phyloP scores from a whole-genome alignment of 2,329 filamentous ascomycete species.

The Alternaria hordeiaustralica region DNA sequence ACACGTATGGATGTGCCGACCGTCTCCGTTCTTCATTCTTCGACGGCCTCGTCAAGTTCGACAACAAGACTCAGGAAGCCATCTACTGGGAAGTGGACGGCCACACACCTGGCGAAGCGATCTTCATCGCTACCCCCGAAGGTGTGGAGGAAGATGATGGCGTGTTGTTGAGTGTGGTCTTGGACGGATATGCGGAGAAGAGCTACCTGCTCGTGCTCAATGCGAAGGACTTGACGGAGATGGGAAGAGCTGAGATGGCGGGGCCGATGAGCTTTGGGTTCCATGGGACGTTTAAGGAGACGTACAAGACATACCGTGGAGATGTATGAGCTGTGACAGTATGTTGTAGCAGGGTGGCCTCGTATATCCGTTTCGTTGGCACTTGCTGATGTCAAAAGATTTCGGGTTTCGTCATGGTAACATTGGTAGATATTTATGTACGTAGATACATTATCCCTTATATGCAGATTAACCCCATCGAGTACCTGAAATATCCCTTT shows the following conservation, averaged over 20 bases:
- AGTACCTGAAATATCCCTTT: too few relatives aligned
- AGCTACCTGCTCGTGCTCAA: slow-evolving; percentile 73
- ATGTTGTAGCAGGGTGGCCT: too few relatives aligned
- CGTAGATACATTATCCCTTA: too few relatives aligned
- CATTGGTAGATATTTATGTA: too few relatives aligned
- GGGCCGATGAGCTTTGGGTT: slow-evolving; percentile 69
- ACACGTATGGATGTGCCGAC: slow-evolving; percentile 64
- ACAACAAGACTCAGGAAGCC: slow-evolving; percentile 60
- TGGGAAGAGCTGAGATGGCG: slow-evolving; percentile 68
- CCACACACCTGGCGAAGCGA: slow-evolving; percentile 72
- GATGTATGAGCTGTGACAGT: not conserved
- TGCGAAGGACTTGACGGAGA: slow-evolving; percentile 67
- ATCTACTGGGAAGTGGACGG: slow-evolving; percentile 65
- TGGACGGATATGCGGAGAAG: slow-evolving; percentile 64
- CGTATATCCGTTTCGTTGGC: too few relatives aligned
- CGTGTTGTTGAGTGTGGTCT: slow-evolving; percentile 66
- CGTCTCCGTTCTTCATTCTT: slow-evolving; percentile 66
- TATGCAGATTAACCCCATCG: too few relatives aligned
- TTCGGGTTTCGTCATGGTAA: too few relatives aligned
- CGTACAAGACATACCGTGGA: slow-evolving; percentile 10
- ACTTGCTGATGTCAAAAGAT: too few relatives aligned
- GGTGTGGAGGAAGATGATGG: slow-evolving; percentile 67
- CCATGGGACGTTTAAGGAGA: slow-evolving; percentile 63
- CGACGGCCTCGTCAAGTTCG: slow-evolving; percentile 71
- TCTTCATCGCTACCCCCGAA: slow-evolving; percentile 66